Percentiles rank a stretch among this genome's conserved stretches.
Evolutionary conservation across 106 monocot genomes (phyloP).

Genomic region (Allium sativum): DNA sequence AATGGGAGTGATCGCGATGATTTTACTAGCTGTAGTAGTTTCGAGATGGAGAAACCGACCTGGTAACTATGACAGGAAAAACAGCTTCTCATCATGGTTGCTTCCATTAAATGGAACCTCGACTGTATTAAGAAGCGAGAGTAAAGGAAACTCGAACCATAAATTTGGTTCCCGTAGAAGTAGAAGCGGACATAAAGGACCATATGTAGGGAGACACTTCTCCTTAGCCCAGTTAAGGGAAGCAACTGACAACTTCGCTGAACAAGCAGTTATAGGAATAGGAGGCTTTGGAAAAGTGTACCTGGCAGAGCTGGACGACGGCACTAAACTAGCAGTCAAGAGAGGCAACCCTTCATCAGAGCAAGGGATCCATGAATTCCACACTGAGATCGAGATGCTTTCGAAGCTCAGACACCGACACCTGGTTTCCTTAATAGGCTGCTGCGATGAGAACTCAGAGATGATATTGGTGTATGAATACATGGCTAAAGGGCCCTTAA

Average conservation of each 20-base stretch:
- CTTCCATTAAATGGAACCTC: slow-evolving; percentile 14
- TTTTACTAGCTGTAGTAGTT: slow-evolving; percentile 12
- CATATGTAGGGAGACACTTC: slow-evolving; percentile 34
- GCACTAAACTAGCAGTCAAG: slow-evolving; percentile 49
- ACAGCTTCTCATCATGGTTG: slow-evolving; percentile 33
- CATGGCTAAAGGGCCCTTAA: slow-evolving; percentile 48
- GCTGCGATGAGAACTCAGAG: slow-evolving; percentile 57
- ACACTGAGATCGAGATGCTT: slow-evolving; percentile 67
- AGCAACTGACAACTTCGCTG: slow-evolving; percentile 48
- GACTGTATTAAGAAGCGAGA: slow-evolving; percentile 11
- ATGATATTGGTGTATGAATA: slow-evolving; percentile 70
- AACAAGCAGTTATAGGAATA: slow-evolving; percentile 45
- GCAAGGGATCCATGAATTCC: slow-evolving; percentile 62
- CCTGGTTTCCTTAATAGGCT: slow-evolving; percentile 64
- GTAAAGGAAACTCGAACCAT: slow-evolving; percentile 14
- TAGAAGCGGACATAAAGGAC: slow-evolving; percentile 16
- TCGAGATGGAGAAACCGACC: slow-evolving; percentile 14
- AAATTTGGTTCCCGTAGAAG: slow-evolving; percentile 26
- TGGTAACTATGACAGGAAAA: slow-evolving; percentile 7
- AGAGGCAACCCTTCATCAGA: slow-evolving; percentile 52
- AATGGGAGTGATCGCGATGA: slow-evolving; percentile 10
- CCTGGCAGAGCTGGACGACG: slow-evolving; percentile 27
- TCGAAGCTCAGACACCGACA: slow-evolving; percentile 66
- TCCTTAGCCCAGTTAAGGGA: slow-evolving; percentile 36
- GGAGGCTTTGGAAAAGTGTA: slow-evolving; percentile 70